These are phyloP conservation scores for Leccinum disarticulatum DNA, from an alignment of 768 basidiomycete species.

Conservation along the genomic window DNA sequence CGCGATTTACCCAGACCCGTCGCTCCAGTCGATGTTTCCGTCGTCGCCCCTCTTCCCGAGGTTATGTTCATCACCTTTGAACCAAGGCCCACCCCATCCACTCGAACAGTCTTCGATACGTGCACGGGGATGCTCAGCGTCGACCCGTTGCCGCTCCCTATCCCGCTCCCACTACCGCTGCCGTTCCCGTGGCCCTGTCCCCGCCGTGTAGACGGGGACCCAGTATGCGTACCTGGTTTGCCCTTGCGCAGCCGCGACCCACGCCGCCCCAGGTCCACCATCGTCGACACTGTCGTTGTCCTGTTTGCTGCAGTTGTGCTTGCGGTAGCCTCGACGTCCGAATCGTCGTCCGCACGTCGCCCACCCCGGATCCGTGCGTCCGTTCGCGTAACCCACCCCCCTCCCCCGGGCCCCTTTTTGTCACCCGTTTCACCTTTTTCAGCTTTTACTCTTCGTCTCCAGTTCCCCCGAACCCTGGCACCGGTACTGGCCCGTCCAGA, in stretches of 20 bases:
- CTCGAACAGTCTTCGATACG: no score
- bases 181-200: no score
- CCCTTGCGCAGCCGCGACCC: slow-evolving; percentile 20
- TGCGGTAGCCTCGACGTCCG: slow-evolving; percentile 17
- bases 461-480: no score
- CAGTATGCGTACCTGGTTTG: background rate
- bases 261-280: background rate
- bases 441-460: background rate
- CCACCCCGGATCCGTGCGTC: slow-evolving; percentile 21
- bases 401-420: no score
- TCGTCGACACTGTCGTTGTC: background rate
- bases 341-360: slow-evolving; percentile 1
- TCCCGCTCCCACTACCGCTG: no score
- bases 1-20: background rate
- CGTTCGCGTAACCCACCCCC: slow-evolving; percentile 29
- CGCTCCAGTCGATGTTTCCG: no score
- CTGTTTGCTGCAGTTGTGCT: no score
- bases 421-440: background rate
- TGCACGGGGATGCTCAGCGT: no score
- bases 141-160: no score
- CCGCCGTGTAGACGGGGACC: background rate
- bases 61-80: background rate
- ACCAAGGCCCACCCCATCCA: slow-evolving; percentile 18
- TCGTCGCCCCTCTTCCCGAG: background rate
- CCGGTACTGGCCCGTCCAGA: no score